These are phyloP conservation scores for Paramecium pentaurelia DNA, from an alignment of 73 alveolate species.

Conservation along the genomic window DNA sequence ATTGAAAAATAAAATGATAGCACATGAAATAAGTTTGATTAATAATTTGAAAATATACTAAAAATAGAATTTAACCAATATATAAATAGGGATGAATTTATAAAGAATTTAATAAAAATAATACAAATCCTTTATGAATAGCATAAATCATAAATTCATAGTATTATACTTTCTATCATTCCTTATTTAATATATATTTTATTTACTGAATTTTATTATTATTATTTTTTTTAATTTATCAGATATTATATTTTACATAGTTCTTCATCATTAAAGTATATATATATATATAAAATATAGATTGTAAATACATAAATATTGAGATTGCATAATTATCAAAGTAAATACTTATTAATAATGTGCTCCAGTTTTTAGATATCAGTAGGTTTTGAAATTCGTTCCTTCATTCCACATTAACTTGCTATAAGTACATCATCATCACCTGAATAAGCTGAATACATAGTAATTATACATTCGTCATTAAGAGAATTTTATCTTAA, in stretches of 20 bases:
- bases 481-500: background rate
- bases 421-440: background rate
- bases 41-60: background rate
- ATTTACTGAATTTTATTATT: no score
- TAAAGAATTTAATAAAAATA: no score
- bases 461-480: background rate
- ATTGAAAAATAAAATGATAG: background rate
- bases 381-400: background rate
- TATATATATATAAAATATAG: background rate
- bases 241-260: no score
- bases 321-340: background rate
- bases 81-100: background rate
- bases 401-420: constrained; percentile 18
- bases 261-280: background rate
- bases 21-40: background rate
- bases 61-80: background rate
- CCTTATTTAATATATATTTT: no score
- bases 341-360: background rate
- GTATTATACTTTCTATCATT: background rate
- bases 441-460: constrained; percentile 27
- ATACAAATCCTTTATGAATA: background rate
- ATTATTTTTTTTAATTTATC: no score
- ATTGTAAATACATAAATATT: background rate
- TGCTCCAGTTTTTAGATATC: background rate
- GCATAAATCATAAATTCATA: no score